Evolutionary conservation across 495 filamentous ascomycete species (phyloP).

Genomic region (Penicillium nucicola): DNA sequence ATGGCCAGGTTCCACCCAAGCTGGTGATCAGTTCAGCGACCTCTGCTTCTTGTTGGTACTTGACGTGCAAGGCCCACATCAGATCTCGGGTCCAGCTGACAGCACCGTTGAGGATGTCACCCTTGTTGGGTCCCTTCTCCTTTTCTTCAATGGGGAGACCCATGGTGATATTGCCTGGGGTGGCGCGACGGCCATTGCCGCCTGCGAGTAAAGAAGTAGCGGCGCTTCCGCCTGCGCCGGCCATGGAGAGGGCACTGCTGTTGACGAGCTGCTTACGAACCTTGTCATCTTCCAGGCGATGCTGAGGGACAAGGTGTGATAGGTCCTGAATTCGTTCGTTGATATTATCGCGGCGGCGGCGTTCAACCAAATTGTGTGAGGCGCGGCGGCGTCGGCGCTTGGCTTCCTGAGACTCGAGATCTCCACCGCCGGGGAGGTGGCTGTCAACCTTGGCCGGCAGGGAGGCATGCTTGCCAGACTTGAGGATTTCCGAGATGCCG

Average conservation of each 20-base stretch:
- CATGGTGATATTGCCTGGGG: slow-evolving; percentile 81
- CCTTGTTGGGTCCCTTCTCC: slow-evolving; percentile 98
- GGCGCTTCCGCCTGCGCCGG: slow-evolving; percentile 68
- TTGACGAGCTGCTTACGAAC: slow-evolving; percentile 91
- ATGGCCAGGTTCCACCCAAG: slow-evolving; percentile 71
- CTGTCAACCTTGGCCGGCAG: slow-evolving; percentile 66
- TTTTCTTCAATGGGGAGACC: slow-evolving; percentile 93
- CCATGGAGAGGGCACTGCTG: slow-evolving; percentile 81
- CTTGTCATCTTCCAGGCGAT: slow-evolving; percentile 95
- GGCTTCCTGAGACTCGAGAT: slow-evolving; percentile 79
- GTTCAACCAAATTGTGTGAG: slow-evolving; percentile 94
- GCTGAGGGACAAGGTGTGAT: slow-evolving; percentile 85
- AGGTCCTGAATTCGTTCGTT: slow-evolving; percentile 98
- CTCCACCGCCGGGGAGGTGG: slow-evolving; percentile 45
- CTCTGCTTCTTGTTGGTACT: slow-evolving; percentile 84
- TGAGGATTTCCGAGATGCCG: slow-evolving; percentile 68
- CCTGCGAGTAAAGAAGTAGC: slow-evolving; percentile 84
- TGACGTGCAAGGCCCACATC: slow-evolving; percentile 91
- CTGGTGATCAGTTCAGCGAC: slow-evolving; percentile 68
- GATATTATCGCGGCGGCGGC: slow-evolving; percentile 93
- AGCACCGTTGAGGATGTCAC: slow-evolving; percentile 94
- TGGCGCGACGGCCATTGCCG: slow-evolving; percentile 75
- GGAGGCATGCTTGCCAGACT: slow-evolving; percentile 66
- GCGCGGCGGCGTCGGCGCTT: slow-evolving; percentile 87
- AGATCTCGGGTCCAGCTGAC: slow-evolving; percentile 96